phyloP scores from a whole-genome alignment of 257 asterid species.

The Solanum peruvianum region DNA sequence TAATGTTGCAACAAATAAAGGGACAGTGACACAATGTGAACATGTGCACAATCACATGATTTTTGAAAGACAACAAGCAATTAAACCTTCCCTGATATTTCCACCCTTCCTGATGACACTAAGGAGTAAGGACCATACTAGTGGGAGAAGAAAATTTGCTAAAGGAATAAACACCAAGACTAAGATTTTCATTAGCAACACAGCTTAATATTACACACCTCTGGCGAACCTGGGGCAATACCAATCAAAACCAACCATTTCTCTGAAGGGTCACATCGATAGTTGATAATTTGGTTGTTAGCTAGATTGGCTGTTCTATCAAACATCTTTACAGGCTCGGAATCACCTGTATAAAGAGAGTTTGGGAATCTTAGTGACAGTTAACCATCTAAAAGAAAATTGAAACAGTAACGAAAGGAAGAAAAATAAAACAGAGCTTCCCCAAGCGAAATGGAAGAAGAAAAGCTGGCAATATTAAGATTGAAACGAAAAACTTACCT shows the following conservation, averaged over 20 bases:
- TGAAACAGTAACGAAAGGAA: background rate
- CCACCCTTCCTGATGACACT: background rate
- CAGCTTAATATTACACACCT: conserved; percentile 37
- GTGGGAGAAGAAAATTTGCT: background rate
- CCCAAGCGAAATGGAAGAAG: background rate
- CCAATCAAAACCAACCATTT: conserved; percentile 99
- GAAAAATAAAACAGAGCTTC: background rate
- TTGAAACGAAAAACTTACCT: conserved; percentile 25
- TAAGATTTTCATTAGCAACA: background rate
- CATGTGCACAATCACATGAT: background rate
- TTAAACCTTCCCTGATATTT: background rate
- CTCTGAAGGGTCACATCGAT: conserved; percentile 94
- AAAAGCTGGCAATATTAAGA: background rate
- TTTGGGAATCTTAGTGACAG: background rate
- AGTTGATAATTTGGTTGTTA: conserved; percentile 89
- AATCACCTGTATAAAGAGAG: conserved; percentile 48
- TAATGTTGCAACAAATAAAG: background rate
- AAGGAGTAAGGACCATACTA: background rate
- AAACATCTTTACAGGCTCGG: conserved; percentile 91
- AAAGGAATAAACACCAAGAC: background rate
- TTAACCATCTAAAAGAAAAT: background rate
- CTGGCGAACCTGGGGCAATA: conserved; percentile 95
- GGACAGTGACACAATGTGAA: background rate
- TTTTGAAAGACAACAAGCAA: background rate
- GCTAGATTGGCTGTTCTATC: conserved; percentile 91